phyloP scores from a whole-genome alignment of 202 grass and related monocot species.

The Zizania palustris region DNA sequence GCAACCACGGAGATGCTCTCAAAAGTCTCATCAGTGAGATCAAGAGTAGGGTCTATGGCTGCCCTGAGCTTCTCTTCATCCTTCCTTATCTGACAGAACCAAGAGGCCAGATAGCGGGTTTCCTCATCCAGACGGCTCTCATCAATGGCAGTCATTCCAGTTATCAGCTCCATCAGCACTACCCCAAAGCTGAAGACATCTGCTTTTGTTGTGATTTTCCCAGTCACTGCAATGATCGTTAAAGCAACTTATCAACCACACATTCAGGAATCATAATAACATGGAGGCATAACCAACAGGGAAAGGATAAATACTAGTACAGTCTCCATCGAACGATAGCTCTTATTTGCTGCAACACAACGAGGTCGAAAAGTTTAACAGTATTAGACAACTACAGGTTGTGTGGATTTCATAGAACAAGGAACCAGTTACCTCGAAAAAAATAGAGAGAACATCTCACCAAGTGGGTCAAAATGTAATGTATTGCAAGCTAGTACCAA shows the following conservation, averaged over 20 bases:
- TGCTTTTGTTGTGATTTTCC: conserved; percentile 91
- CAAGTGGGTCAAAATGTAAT: background rate
- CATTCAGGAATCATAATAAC: background rate
- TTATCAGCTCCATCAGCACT: conserved; percentile 90
- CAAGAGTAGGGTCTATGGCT: conserved; percentile 68
- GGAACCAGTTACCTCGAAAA: background rate
- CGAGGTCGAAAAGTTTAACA: background rate
- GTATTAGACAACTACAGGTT: background rate
- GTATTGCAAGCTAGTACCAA: background rate
- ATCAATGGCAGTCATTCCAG: conserved; percentile 74
- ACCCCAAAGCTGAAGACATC: conserved; percentile 97
- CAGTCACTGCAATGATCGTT: conserved; percentile 63
- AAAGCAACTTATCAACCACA: conserved; percentile 16
- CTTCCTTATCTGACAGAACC: conserved; percentile 74
- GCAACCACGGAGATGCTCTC: conserved; percentile 71
- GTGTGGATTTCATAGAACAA: background rate
- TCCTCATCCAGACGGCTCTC: conserved; percentile 72
- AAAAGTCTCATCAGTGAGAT: conserved; percentile 59
- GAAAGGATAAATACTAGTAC: background rate
- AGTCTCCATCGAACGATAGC: background rate
- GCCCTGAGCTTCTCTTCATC: conserved; percentile 64
- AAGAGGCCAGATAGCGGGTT: conserved; percentile 75
- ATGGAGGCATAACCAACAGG: background rate
- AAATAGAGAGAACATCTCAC: background rate
- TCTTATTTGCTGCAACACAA: conserved; percentile 7